These are phyloP conservation scores for Rhodamnia argentea DNA, from an alignment of 345 rosid genomes.

Conservation along the genomic window DNA sequence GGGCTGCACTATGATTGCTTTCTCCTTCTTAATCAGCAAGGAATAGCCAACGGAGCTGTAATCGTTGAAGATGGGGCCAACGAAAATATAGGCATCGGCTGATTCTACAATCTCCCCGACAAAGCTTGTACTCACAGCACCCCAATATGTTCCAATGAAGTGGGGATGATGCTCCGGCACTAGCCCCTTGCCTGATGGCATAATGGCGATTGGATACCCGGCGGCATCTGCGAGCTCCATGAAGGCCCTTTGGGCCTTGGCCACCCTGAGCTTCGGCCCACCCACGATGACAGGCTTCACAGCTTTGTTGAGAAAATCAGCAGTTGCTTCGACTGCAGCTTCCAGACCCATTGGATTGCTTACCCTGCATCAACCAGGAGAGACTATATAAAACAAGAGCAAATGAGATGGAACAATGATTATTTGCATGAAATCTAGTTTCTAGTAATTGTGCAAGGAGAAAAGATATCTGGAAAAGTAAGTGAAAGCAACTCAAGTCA, in stretches of 20 bases:
- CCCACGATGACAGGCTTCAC: constrained; percentile 66
- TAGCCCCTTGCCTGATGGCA: constrained; percentile 67
- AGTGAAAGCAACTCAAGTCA: neutral
- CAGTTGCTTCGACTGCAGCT: constrained; percentile 68
- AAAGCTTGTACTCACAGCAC: constrained; percentile 61
- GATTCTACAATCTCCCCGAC: constrained; percentile 69
- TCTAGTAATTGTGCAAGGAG: neutral
- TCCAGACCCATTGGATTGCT: constrained; percentile 59
- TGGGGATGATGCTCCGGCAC: constrained; percentile 53
- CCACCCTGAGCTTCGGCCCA: constrained; percentile 58
- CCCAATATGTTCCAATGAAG: constrained; percentile 77
- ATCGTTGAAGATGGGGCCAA: constrained; percentile 69
- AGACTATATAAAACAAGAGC: neutral
- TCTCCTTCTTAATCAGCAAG: constrained; percentile 57
- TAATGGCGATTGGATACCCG: constrained; percentile 48
- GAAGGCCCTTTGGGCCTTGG: constrained; percentile 45
- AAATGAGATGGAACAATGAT: neutral
- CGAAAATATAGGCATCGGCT: constrained; percentile 64
- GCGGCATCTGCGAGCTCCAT: constrained; percentile 37
- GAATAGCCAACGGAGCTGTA: constrained; percentile 76
- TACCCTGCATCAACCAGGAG: constrained; percentile 25
- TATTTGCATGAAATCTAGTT: neutral
- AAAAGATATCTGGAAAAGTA: neutral
- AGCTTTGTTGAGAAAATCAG: constrained; percentile 51
- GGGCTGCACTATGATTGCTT: constrained; percentile 43